Percentiles rank a stretch among this genome's conserved stretches.
Conservation (phyloP, 2,329 filamentous ascomycete species). For the Aspergillus transmontanensis region DNA sequence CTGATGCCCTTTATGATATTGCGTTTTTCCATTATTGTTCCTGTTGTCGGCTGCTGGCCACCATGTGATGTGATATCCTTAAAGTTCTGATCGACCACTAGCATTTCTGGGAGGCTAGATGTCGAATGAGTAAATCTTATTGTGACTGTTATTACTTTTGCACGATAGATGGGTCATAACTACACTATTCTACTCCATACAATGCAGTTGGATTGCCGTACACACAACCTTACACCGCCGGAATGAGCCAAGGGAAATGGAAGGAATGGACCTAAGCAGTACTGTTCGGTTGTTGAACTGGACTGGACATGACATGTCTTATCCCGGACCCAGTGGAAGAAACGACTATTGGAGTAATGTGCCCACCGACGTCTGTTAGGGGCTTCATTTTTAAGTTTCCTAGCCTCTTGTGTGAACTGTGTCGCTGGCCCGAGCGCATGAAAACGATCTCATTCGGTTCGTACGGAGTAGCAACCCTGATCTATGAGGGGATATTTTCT, state of each 20-base stretch:
- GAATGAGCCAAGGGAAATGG: not conserved
- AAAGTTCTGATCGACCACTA: conserved; percentile 1
- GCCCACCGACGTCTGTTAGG: not conserved
- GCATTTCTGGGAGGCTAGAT: not conserved
- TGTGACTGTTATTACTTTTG: not conserved
- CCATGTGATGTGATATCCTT: conserved; percentile 11
- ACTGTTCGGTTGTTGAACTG: not conserved
- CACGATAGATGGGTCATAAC: not conserved
- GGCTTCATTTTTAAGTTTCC: not conserved
- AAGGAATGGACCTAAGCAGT: not conserved
- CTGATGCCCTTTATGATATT: conserved; percentile 5
- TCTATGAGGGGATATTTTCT: not conserved
- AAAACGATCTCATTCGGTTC: not conserved
- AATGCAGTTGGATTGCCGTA: not conserved
- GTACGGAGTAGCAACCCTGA: not conserved
- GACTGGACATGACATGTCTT: conserved; percentile 4
- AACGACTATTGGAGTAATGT: not conserved
- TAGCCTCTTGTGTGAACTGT: not conserved
- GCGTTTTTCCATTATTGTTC: conserved; percentile 6
- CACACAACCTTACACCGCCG: not conserved
- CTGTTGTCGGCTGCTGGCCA: conserved; percentile 4
- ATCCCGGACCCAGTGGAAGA: not conserved
- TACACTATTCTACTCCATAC: not conserved
- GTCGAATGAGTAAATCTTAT: not conserved
- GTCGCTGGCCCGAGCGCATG: not conserved